A percentile compares a stretch with the other conserved stretches of the same genome.
These are phyloP conservation scores for Torulaspora microellipsoides DNA, from an alignment of 805 yeast genomes.

Conservation along the genomic window DNA sequence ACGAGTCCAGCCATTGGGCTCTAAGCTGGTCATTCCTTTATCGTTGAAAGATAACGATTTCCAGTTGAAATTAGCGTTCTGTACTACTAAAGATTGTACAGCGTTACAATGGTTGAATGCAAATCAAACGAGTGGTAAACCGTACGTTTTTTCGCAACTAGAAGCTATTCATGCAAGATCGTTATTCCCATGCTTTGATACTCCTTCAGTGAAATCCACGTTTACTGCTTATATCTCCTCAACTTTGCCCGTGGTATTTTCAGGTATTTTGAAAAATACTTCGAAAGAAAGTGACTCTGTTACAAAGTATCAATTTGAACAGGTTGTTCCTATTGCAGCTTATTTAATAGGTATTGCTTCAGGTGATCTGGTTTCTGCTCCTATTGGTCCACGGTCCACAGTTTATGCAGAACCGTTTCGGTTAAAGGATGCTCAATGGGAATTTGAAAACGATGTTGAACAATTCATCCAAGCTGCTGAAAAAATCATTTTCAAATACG, in stretches of 20 bases:
- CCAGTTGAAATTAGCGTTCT: conserved; percentile 45
- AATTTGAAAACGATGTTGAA: conserved; percentile 78
- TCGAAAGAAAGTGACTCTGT: conserved; percentile 12
- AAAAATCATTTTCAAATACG: conserved; percentile 63
- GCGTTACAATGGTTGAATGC: conserved; percentile 84
- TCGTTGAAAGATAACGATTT: conserved; percentile 12
- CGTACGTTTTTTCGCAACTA: conserved; percentile 75
- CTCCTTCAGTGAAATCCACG: conserved; percentile 76
- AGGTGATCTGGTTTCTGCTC: conserved; percentile 64
- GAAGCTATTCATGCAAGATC: conserved; percentile 90
- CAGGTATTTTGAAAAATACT: conserved; percentile 47
- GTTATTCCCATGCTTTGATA: conserved; percentile 84
- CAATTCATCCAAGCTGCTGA: conserved; percentile 77
- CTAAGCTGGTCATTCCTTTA: conserved; percentile 42
- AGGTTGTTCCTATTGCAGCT: conserved; percentile 80
- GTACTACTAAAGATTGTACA: conserved; percentile 71
- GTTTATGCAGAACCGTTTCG: conserved; percentile 75
- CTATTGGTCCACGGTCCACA: conserved; percentile 81
- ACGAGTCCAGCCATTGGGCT: conserved; percentile 54
- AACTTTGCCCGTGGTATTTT: conserved; percentile 63
- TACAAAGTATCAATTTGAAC: conserved; percentile 49
- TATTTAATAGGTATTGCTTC: conserved; percentile 81
- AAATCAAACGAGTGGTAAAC: conserved; percentile 67
- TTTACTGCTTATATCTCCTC: conserved; percentile 57
- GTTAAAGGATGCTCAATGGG: conserved; percentile 65